phyloP scores from a whole-genome alignment of 2,329 filamentous ascomycete genomes.

The Diaporthe destruens region DNA sequence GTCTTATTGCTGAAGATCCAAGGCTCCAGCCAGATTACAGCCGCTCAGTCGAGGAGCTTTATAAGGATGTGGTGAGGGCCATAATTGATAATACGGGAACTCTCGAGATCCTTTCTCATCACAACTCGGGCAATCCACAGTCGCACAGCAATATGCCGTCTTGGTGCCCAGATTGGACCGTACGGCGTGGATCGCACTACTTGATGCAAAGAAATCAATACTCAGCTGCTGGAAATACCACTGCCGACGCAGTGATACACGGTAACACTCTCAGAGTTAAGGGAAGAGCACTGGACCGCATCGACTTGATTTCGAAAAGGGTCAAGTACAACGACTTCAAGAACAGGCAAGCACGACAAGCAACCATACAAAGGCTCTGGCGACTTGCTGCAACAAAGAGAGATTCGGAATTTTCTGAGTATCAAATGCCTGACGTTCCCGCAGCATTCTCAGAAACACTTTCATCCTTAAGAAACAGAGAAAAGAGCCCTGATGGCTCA shows the following conservation, averaged over 20 bases:
- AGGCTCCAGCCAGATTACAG: slow-evolving; percentile 20
- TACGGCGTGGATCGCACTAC: slow-evolving; percentile 1
- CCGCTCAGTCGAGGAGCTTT: neutral
- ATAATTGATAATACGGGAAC: slow-evolving; percentile 10
- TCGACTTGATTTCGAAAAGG: neutral
- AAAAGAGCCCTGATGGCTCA: neutral
- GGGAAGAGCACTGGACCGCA: neutral
- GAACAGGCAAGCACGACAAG: neutral
- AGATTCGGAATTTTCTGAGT: neutral
- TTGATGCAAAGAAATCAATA: slow-evolving; percentile 9
- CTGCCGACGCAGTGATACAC: neutral
- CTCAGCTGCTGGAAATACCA: neutral
- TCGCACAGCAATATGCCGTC: neutral
- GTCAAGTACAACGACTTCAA: slow-evolving; percentile 3
- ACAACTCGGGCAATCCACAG: neutral
- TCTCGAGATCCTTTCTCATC: slow-evolving; percentile 20
- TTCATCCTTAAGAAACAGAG: neutral
- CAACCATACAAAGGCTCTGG: neutral
- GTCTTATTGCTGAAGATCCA: slow-evolving; percentile 8
- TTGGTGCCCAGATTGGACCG: slow-evolving; percentile 25
- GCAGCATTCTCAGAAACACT: neutral
- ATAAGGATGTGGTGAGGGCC: slow-evolving; percentile 11
- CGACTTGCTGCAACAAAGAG: neutral
- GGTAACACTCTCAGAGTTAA: slow-evolving; percentile 5
- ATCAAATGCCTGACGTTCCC: neutral